Evolutionary conservation across 805 yeast species (phyloP).

Genomic region (Wickerhamomyces bovis): DNA sequence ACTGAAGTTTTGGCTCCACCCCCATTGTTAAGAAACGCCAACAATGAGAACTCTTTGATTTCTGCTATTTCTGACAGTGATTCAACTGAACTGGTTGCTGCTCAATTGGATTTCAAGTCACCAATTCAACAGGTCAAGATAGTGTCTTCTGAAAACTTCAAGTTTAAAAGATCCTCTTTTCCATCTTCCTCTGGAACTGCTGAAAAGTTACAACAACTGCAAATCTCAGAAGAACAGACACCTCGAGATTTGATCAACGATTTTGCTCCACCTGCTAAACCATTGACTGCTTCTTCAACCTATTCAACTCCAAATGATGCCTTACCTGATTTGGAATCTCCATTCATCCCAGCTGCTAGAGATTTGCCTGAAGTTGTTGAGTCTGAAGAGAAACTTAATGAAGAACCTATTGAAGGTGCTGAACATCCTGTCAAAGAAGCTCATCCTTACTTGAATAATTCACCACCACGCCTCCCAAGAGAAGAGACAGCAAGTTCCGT

Average conservation of each 20-base stretch:
- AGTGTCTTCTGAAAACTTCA: conserved; percentile 1
- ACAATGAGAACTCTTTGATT: conserved; percentile 16
- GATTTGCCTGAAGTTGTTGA: neutral
- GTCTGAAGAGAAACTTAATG: neutral
- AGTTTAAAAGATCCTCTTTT: neutral
- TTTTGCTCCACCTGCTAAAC: neutral
- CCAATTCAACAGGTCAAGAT: conserved; percentile 8
- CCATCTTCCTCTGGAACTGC: neutral
- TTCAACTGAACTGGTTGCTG: neutral
- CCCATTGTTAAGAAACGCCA: conserved; percentile 11
- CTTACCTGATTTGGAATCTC: neutral
- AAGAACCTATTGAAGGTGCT: neutral
- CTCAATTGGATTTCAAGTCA: conserved; percentile 10
- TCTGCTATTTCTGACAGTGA: conserved; percentile 1
- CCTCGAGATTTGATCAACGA: neutral
- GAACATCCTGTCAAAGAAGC: neutral
- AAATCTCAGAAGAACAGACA: neutral
- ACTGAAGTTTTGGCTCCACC: conserved; percentile 13
- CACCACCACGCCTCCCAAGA: conserved; percentile 9
- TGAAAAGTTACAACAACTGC: neutral
- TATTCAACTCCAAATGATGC: neutral
- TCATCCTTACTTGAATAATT: conserved; percentile 16
- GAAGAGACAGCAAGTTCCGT: neutral
- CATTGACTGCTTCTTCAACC: neutral
- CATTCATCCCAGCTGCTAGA: neutral